Base-by-base conservation (phyloP, 805 yeast genomes). In the Blastobotrys parvus region DNA sequence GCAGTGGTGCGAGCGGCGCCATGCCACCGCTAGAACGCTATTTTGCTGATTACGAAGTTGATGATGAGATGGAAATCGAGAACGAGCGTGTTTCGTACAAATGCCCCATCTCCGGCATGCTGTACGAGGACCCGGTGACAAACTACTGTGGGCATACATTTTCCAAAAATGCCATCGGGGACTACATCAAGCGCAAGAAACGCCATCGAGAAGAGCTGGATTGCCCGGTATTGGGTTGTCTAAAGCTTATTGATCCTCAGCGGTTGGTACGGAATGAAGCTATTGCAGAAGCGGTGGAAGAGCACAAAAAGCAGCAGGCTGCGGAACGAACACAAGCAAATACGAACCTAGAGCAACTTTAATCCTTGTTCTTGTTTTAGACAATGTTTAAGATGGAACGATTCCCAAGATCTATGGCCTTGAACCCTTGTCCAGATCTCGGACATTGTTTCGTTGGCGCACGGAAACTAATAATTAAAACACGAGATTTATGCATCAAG, bases 41-140 rank as follows among this genome's bases (percentile, higher is more conserved):
- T 30, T 48, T 37, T 25, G 35, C 22, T n/a, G 51, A 52, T 34
- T 42, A 38, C 18, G 45, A 38, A 15, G 55, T 46, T 3, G 60
- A 56, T 25, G 57, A 55, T 21, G 64, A 58, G 17, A 20, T 59
- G 20, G 55, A 52, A 13, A 54, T 58, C 10, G 60, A 48, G 31
- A 50, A 47, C 19, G 55, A 48, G 19, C 43, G 39, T 3, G 46
- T 48, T 11, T 51, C 61, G 18, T 53, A 52, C 43, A 54, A 48
- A 36, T 60, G 65, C 34, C 65, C 65, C 3, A 35, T 60, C 20
- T 51, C 65, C 3, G 45, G 48, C 37, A 41, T 44, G 18, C 44
- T 46, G 17, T 48, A 51, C 35, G 58, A 22, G 20, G 52, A 60
- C 27, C 62, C 65, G 2, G 62, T 61, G 20, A 60, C 61, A 2